Evolutionary conservation across 768 basidiomycete genomes (phyloP).

Genomic region (Mycena albidolilacea): DNA sequence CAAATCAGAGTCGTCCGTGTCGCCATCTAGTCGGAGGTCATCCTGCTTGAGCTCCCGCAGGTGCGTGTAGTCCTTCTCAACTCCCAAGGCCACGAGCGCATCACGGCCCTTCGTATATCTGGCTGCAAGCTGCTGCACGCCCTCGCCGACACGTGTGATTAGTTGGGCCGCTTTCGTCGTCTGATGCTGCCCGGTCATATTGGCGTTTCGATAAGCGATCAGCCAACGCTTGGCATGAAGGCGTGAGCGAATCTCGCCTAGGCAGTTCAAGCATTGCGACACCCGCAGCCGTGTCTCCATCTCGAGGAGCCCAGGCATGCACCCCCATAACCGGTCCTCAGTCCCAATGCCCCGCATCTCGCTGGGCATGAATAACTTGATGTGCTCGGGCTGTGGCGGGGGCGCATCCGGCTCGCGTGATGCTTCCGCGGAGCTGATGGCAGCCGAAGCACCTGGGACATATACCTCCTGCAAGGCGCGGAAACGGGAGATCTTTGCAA

Average conservation of each 20-base stretch:
- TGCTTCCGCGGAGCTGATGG: not conserved
- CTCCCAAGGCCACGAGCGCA: conserved; percentile 6
- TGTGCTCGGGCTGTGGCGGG: not conserved
- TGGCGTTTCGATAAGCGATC: not conserved
- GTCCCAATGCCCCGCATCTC: not conserved
- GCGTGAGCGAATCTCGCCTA: not conserved
- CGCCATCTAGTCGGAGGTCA: conserved; percentile 10
- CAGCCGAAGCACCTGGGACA: not conserved
- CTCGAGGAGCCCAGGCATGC: not conserved
- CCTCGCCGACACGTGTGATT: conserved; percentile 9
- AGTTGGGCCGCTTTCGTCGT: not conserved
- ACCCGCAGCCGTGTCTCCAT: not conserved
- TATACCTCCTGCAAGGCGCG: not conserved
- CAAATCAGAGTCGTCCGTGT: conserved; percentile 6
- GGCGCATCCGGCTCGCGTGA: not conserved
- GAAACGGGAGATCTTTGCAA: too few relatives aligned
- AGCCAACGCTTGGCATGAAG: conserved; percentile 19
- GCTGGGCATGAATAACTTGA: not conserved
- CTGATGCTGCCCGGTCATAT: conserved; percentile 6
- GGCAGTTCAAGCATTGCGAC: not conserved
- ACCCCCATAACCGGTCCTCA: not conserved
- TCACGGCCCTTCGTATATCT: conserved; percentile 8
- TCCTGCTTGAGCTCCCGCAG: conserved; percentile 14
- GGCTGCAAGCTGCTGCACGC: not conserved
- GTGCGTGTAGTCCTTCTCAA: not conserved